These are phyloP conservation scores for Mycena rebaudengoi DNA, from an alignment of 768 basidiomycete genomes.

Conservation along the genomic window DNA sequence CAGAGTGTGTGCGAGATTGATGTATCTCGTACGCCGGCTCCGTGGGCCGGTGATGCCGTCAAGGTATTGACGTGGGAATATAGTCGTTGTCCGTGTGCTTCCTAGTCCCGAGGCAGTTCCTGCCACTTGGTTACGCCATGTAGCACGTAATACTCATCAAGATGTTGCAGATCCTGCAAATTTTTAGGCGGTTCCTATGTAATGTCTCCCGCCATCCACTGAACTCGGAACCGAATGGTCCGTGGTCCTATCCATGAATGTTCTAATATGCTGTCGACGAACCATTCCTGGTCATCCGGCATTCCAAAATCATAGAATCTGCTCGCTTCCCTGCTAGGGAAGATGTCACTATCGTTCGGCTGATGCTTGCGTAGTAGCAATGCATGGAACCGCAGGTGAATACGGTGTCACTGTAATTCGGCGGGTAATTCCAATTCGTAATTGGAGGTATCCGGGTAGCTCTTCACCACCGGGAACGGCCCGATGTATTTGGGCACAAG, in stretches of 20 bases:
- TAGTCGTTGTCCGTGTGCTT: too few species aligned
- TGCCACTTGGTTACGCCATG: slow-evolving; percentile 28
- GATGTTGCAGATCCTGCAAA: slow-evolving; percentile 33
- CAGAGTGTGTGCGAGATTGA: too few species aligned
- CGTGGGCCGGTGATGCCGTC: too few species aligned
- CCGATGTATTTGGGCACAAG: slow-evolving; percentile 49
- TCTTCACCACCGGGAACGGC: slow-evolving; percentile 39
- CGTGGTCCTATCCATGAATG: slow-evolving; percentile 29
- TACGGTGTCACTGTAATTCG: slow-evolving; percentile 31
- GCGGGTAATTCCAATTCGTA: slow-evolving; percentile 39
- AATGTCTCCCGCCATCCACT: slow-evolving; percentile 42
- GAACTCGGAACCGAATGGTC: slow-evolving; percentile 33
- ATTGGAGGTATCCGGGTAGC: slow-evolving; percentile 27
- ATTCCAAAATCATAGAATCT: slow-evolving; percentile 48
- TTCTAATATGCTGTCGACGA: slow-evolving; percentile 44
- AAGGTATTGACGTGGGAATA: too few species aligned
- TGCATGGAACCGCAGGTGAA: slow-evolving; percentile 47
- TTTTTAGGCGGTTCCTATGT: slow-evolving; percentile 37
- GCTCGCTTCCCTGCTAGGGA: slow-evolving; percentile 38
- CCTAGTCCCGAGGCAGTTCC: neutral
- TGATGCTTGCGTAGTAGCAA: slow-evolving; percentile 36
- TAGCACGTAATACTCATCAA: slow-evolving; percentile 40
- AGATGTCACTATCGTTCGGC: slow-evolving; percentile 41
- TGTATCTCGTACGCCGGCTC: too few species aligned
- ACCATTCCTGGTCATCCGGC: slow-evolving; percentile 43